Evolutionary conservation across 225 moss, liverwort and hornwort species (phyloP).

Genomic region (Lunularia cruciata): DNA sequence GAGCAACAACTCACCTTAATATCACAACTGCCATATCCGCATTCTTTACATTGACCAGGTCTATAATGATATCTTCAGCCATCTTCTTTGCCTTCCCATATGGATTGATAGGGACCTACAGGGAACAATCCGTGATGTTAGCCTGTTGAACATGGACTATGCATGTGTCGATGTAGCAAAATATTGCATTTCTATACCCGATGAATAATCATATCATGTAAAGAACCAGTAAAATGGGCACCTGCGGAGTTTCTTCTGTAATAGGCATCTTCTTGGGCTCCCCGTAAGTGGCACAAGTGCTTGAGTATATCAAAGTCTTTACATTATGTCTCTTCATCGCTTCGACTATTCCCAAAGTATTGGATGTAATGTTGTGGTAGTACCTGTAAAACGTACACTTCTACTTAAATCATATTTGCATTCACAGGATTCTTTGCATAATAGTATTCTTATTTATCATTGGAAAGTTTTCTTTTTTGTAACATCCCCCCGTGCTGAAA

Average conservation of each 20-base stretch:
- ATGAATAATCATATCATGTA: too few species aligned
- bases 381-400: conserved; percentile 38
- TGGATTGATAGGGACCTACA: conserved; percentile 72
- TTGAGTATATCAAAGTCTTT: conserved; percentile 63
- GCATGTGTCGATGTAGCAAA: too few species aligned
- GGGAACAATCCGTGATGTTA: neutral
- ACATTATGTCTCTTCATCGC: conserved; percentile 68
- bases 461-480: too few species aligned
- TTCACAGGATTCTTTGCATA: neutral
- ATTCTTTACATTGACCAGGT: conserved; percentile 48
- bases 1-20: conserved; percentile 44
- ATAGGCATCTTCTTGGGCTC: conserved; percentile 75
- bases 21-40: conserved; percentile 59
- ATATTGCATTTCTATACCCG: too few species aligned
- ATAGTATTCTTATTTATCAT: neutral
- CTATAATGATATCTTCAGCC: conserved; percentile 76
- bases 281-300: conserved; percentile 78
- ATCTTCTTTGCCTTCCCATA: conserved; percentile 85
- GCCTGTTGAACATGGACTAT: too few species aligned
- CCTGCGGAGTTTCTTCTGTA: conserved; percentile 64
- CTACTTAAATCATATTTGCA: neutral
- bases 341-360: conserved; percentile 63
- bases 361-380: conserved; percentile 75
- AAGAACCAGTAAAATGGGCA: conserved; percentile 10
- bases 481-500: too few species aligned